Evolutionary conservation across 345 rosid genomes (phyloP).

Genomic region (Acer yangbiense): DNA sequence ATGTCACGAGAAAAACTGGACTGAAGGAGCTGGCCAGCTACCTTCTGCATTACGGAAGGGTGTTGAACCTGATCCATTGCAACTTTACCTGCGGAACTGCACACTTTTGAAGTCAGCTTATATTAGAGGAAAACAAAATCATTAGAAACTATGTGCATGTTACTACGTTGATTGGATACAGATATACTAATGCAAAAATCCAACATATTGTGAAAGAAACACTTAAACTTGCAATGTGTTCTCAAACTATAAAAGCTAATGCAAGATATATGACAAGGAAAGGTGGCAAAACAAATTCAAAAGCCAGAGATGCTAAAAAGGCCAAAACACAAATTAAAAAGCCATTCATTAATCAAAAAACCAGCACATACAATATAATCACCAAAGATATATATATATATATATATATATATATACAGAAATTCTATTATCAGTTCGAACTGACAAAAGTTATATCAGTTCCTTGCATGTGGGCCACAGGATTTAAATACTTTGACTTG

Average conservation of each 20-base stretch:
- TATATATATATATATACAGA: no score
- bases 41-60: conserved; percentile 68
- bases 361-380: neutral
- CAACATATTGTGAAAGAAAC: no score
- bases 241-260: no score
- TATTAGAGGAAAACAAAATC: neutral
- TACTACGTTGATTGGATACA: neutral
- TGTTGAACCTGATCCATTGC: conserved; percentile 81
- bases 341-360: neutral
- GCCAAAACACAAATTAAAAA: no score
- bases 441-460: no score
- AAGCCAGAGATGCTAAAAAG: no score
- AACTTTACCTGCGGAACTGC: conserved; percentile 40
- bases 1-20: conserved; percentile 48
- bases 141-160: neutral
- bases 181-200: neutral
- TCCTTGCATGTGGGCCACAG: no score
- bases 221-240: no score
- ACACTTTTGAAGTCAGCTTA: neutral
- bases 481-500: no score
- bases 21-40: conserved; percentile 60
- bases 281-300: neutral
- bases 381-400: neutral
- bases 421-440: no score
- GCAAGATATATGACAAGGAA: neutral